phyloP scores from a whole-genome alignment of 108 stramenopile species.

The Stephanodiscus minutulus region DNA sequence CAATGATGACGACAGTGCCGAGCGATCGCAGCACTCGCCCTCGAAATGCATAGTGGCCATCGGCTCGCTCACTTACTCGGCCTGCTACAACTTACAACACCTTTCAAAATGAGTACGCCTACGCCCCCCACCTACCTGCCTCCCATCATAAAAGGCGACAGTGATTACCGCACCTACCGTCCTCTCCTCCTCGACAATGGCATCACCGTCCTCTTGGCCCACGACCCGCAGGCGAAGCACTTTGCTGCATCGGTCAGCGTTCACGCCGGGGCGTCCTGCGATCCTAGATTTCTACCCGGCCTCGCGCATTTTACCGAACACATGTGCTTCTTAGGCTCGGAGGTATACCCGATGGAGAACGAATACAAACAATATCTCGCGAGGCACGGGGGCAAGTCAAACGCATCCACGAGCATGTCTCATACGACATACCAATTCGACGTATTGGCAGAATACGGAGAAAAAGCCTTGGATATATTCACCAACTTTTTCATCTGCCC shows the following conservation, averaged over 20 bases:
- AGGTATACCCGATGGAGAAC: constrained; percentile 78
- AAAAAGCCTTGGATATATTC: constrained; percentile 83
- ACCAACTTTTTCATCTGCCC: constrained; percentile 79
- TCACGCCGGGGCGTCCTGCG: constrained; percentile 67
- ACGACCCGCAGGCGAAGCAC: constrained; percentile 79
- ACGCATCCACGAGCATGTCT: constrained; percentile 83
- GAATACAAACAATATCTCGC: constrained; percentile 80
- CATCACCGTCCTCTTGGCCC: constrained; percentile 53
- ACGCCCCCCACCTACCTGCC: constrained; percentile 46
- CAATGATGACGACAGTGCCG: too few species aligned
- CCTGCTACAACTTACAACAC: too few species aligned
- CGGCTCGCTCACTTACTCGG: background rate
- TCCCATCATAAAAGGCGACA: constrained; percentile 59
- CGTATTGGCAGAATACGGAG: constrained; percentile 72
- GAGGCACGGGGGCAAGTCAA: constrained; percentile 78
- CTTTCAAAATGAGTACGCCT: background rate
- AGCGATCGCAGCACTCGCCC: too few species aligned
- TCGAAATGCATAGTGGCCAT: background rate
- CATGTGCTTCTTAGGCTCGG: constrained; percentile 88
- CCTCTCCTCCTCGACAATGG: constrained; percentile 53
- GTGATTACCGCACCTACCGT: constrained; percentile 79
- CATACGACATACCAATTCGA: constrained; percentile 88
- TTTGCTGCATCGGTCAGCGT: constrained; percentile 75
- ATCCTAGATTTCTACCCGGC: constrained; percentile 78
- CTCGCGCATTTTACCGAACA: constrained; percentile 92